A percentile compares a stretch with the other conserved stretches of the same genome.
phyloP scores from a whole-genome alignment of 164 flowering plant genomes.

The Warburgia ugandensis region DNA sequence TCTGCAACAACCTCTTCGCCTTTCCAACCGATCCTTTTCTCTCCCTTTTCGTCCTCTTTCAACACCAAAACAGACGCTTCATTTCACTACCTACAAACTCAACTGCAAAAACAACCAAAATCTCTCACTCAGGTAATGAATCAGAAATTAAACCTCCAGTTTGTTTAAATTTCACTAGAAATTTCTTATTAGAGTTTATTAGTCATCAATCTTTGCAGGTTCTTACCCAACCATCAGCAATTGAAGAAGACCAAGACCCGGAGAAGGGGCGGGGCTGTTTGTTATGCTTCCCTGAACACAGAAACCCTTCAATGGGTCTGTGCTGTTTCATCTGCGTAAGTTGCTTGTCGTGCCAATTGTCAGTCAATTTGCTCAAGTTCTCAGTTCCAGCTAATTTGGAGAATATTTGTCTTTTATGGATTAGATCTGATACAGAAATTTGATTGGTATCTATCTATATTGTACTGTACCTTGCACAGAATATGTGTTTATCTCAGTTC shows the following conservation, averaged over 20 bases:
- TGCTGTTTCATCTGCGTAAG: constrained; percentile 13
- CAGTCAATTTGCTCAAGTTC: background rate
- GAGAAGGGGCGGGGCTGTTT: constrained; percentile 1
- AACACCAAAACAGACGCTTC: background rate
- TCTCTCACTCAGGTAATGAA: background rate
- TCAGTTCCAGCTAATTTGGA: background rate
- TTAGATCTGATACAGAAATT: too few species aligned
- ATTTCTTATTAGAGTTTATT: background rate
- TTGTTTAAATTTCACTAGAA: background rate
- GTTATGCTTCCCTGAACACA: background rate
- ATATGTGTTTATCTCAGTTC: too few species aligned
- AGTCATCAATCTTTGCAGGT: constrained; percentile 7
- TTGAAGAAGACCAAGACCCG: background rate
- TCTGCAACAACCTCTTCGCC: background rate
- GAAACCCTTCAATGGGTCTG: constrained; percentile 15
- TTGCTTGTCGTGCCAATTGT: too few species aligned
- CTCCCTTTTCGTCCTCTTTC: background rate
- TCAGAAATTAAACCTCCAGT: too few species aligned
- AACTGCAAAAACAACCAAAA: background rate
- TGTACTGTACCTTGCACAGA: too few species aligned
- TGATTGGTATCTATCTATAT: too few species aligned
- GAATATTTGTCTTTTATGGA: too few species aligned
- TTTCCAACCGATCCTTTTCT: background rate
- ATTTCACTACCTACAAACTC: background rate
- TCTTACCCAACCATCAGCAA: background rate